Evolutionary conservation across 306 rosid species (phyloP).

Genomic region (Cucurbita maxima): DNA sequence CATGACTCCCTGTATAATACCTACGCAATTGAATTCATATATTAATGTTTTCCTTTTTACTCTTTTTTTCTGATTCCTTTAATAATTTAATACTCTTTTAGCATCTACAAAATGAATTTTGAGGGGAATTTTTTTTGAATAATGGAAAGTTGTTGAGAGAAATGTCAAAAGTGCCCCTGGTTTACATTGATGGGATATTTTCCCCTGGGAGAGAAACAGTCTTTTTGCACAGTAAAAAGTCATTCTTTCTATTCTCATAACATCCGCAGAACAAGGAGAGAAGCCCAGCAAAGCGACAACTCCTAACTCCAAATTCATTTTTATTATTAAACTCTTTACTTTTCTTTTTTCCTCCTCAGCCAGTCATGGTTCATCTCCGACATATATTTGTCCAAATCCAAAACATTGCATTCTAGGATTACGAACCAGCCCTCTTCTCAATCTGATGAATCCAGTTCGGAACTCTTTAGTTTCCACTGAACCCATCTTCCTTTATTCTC

Average conservation of each 20-base stretch:
- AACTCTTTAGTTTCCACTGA: neutral
- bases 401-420: neutral
- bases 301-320: neutral
- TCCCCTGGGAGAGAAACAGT: neutral
- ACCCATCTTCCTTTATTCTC: neutral
- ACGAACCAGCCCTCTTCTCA: neutral
- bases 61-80: no score
- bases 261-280: constrained; percentile 7
- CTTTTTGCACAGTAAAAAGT: neutral
- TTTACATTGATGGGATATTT: neutral
- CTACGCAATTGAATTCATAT: neutral
- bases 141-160: neutral
- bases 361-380: neutral
- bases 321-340: neutral
- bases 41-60: neutral
- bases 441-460: neutral
- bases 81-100: no score
- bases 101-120: no score
- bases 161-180: neutral
- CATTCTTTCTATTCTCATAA: neutral
- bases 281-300: neutral
- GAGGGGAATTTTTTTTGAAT: neutral
- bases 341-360: neutral
- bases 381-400: neutral
- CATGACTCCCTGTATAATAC: no score